Conservation (phyloP, 257 asterid genomes). For the Ocimum tenuiflorum region DNA sequence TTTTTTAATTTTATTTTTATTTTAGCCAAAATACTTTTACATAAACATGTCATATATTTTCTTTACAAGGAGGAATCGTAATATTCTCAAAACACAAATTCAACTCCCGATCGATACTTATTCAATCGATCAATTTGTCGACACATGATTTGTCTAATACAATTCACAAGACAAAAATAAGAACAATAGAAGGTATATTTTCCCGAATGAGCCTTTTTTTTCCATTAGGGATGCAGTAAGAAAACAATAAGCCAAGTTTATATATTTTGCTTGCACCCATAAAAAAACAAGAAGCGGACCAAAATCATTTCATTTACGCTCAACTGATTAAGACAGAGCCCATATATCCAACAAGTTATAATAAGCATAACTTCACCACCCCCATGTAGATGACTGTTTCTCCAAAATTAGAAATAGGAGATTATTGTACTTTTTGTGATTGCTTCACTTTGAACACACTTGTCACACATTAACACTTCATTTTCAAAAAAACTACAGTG, state of each 20-base stretch:
- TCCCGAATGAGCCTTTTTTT: no score
- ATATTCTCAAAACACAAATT: no score
- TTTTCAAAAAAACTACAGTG: not conserved
- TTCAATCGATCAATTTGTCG: no score
- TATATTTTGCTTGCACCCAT: conserved; percentile 1
- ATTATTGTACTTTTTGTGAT: conserved; percentile 18
- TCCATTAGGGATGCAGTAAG: not conserved
- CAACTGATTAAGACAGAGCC: not conserved
- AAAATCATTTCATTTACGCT: not conserved
- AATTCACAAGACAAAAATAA: no score
- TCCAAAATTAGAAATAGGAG: conserved; percentile 16
- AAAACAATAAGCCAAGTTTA: not conserved
- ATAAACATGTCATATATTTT: no score
- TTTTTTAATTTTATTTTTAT: no score
- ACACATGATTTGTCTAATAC: no score
- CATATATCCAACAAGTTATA: conserved; percentile 17
- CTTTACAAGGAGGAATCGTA: no score
- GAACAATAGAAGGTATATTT: no score
- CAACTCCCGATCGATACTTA: no score
- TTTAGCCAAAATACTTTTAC: no score
- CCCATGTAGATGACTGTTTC: conserved; percentile 20
- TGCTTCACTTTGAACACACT: conserved; percentile 25
- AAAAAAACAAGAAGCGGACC: not conserved
- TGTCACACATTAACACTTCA: conserved; percentile 11
- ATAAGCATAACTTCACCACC: conserved; percentile 8